Evolutionary conservation across 2,329 filamentous ascomycete genomes (phyloP), one percentile per base, ranked within the genome.

Genomic region (Orbilia ellipsospora): DNA sequence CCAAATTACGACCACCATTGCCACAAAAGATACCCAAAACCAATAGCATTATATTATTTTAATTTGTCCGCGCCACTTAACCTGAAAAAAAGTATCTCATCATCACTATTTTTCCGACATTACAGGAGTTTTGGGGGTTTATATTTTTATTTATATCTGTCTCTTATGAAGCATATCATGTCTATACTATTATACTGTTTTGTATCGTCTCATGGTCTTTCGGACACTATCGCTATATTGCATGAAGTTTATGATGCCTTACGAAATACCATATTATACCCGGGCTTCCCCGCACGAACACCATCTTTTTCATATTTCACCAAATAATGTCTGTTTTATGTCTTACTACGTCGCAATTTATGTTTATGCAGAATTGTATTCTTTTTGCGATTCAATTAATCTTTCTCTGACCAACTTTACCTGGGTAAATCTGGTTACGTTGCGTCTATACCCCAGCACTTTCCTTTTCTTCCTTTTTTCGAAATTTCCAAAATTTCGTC

Each of bases 161-260:
- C 55, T 65, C 51, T 65, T 48, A 23, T 51, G 36, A 60, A 12
- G 54, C 54, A 68, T 55, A 52, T 45, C 48, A 51, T 36, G 31
- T 36, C 10, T 36, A 36, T 10, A 36, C 8, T 36, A 36, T 36
- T 36, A 36, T 36, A 36, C 31, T 36, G 31, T 36, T 36, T 36
- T 36, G 3, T 36, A 36, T 6, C 31, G 23, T 60, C 10, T 31
- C 45, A n/a, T 42, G 4, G 51, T 23, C 20, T 23, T 51, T 26
- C 20, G 26, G 15, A 42, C 56, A 62, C 62, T 55, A 28, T 68
- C 54, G 60, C 50, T 69, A 51, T 67, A 64, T 55, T 18, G 51
- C 64, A 68, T 64, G 63, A 75, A 28, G 45, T 56, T 75, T 63
- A 75, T 61, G 72, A 75, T 55, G 45, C 40, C 40, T 65, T 64